Evolutionary conservation across 1,139 yeast genomes (phyloP), one percentile per base, ranked within the genome.

Genomic region (Suhomyces yuchorum): DNA sequence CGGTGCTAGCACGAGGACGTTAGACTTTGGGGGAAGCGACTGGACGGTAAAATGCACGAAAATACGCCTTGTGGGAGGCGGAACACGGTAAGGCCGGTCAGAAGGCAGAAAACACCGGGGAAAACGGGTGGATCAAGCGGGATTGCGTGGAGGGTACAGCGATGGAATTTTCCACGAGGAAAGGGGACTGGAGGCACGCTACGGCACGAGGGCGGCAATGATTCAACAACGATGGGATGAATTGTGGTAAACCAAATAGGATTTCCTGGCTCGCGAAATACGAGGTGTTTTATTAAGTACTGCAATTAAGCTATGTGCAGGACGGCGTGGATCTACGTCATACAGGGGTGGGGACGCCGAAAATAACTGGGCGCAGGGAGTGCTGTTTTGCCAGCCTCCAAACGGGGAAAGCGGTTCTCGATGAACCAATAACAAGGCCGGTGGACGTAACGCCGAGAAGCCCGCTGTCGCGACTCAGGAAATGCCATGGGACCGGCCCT

Each of bases 251-350:
- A 14, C 23, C 24, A 33, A 33, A 8, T 33, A 12, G 12, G 15
- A 9, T 18, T 18, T 34, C 12, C 22, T 34, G 22, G 37, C 15
- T 18, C 24, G 37, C 37, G 37, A 34, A 34, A 34, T 34, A 34
- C 37, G 37, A 34, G 37, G 19, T 37, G 40, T 23, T 22, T 23
- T 22, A n/a, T 34, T 34, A 18, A 11, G 24, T 20, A 18, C 37
- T 34, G 23, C 24, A 15, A 33, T 18, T 17, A 18, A 7, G 18
- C 34, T 14, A 18, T 30, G 34, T 15, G 34, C 34, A 30, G 17
- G 18, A 30, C 18, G 18, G 18, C 11, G 34, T 30, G 34, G 34
- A 30, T 30, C 37, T 34, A 34, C 37, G 37, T 34, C 37, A 34
- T 34, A 34, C 34, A 30, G 34, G 34, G 34, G 34, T 14, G 14